A percentile compares a stretch with the other conserved stretches of the same genome.
Conservation (phyloP, 441 rosid species). For the Populus tomentosa region DNA sequence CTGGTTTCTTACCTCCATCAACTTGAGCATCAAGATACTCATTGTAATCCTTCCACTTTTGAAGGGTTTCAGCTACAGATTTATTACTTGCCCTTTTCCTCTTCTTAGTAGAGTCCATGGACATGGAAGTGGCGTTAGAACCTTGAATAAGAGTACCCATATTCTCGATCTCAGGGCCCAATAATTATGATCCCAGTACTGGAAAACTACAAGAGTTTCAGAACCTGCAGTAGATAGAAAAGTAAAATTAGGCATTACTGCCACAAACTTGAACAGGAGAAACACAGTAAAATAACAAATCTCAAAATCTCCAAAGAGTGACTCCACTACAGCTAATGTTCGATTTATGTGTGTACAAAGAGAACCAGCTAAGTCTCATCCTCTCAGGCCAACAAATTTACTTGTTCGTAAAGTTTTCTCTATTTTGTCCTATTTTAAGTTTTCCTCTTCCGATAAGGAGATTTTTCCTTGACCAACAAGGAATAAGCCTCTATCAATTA, state of each 20-base stretch:
- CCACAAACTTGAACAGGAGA: background rate
- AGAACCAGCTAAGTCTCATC: background rate
- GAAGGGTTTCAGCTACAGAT: conserved; percentile 45
- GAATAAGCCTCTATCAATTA: background rate
- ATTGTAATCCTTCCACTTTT: conserved; percentile 58
- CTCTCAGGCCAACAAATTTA: background rate
- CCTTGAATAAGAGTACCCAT: conserved; percentile 17
- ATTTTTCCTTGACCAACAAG: background rate
- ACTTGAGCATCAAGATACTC: conserved; percentile 23
- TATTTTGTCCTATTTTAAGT: background rate
- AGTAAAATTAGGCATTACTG: background rate
- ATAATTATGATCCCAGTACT: background rate
- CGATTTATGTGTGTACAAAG: background rate
- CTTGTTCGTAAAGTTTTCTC: background rate
- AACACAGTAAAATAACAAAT: background rate
- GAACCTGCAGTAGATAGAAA: background rate
- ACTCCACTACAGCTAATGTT: background rate
- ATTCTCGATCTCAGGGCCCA: background rate
- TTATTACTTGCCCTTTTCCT: conserved; percentile 39
- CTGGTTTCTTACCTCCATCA: conserved; percentile 10
- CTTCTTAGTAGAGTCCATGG: conserved; percentile 30
- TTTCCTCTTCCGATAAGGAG: background rate
- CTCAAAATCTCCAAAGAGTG: background rate
- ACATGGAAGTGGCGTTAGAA: background rate
- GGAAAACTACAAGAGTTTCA: background rate